Evolutionary conservation across 2,329 filamentous ascomycete genomes (phyloP).

Genomic region (Trichophyton simii): DNA sequence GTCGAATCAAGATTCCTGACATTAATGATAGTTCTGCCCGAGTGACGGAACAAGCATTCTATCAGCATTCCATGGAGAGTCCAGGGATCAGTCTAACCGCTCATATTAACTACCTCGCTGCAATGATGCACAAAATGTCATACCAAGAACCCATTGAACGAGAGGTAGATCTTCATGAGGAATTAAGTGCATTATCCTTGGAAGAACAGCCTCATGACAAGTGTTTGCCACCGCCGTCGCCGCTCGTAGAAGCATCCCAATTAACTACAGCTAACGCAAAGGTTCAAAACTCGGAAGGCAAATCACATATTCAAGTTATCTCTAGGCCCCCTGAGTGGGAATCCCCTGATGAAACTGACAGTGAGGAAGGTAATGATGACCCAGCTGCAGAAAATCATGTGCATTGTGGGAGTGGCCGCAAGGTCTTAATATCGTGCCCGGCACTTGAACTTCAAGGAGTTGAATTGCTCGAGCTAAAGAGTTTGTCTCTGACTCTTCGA

Average conservation of each 20-base stretch:
- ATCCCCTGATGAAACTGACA: constrained; percentile 34
- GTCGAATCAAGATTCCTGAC: constrained; percentile 54
- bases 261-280: constrained; percentile 7
- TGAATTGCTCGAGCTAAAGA: constrained; percentile 58
- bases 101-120: constrained; percentile 60
- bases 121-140: constrained; percentile 56
- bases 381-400: constrained; percentile 24
- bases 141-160: constrained; percentile 37
- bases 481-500: constrained; percentile 58
- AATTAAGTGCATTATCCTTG: neutral
- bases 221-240: neutral
- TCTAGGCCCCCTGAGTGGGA: constrained; percentile 68
- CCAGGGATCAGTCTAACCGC: constrained; percentile 54
- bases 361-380: constrained; percentile 28
- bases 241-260: constrained; percentile 6
- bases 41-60: constrained; percentile 53
- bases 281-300: constrained; percentile 17
- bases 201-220: neutral
- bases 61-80: constrained; percentile 44
- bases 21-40: constrained; percentile 49
- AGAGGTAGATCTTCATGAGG: neutral
- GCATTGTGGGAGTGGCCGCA: constrained; percentile 43
- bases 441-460: constrained; percentile 64
- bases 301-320: constrained; percentile 57
- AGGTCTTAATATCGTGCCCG: constrained; percentile 69